Base-by-base conservation (phyloP, 2,329 filamentous ascomycete species). In the Ophiostoma quercus region DNA sequence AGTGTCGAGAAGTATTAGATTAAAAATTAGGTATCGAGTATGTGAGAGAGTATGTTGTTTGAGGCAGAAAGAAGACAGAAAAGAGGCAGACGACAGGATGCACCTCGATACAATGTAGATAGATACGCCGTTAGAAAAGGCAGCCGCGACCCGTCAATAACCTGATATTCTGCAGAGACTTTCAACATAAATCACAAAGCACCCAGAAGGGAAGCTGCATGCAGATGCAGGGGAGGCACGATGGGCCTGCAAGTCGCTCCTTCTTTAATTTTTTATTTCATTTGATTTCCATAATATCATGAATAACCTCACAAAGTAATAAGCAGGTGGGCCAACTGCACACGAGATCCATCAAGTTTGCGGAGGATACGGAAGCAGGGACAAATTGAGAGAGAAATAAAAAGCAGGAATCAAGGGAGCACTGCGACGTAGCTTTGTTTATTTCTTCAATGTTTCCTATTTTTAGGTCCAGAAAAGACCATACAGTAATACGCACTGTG, bases 141-240 rank as follows among this genome's bases (percentile, higher is more conserved):
- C 57, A 62, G 14, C 16, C 12, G 25, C 25, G 57, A 34, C 25
- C 25, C 57, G 25, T 62, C 25, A 14, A 32, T 7, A 32, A 7
- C 7, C 34, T 8, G 34, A 34, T 8, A 6, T 34, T 29, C 25
- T 29, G 2, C 25, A 29, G 25, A 29, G 25, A 29, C n/a, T n/a
- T 34, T 6, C 32, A 34, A 34, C 32, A 3, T 34, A 34, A 34
- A 29, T 57, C 9, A 11, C n/a, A 12, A 22, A 25, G 51, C 51
- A 32, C 12, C 11, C 57, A 32, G 8, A 62, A 32, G 5, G 43
- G 65, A 69, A n/a, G 68, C 41, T 43, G 57, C 54, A 47, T 34
- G 62, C 68, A 60, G 43, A 29, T 32, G 14, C 57, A 57, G 11
- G 57, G 57, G 25, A 62, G 57, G 57, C 57, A 62, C 57, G 57